phyloP scores from a whole-genome alignment of 1,284 basidiomycete genomes.

The Austroboletus niveus region DNA sequence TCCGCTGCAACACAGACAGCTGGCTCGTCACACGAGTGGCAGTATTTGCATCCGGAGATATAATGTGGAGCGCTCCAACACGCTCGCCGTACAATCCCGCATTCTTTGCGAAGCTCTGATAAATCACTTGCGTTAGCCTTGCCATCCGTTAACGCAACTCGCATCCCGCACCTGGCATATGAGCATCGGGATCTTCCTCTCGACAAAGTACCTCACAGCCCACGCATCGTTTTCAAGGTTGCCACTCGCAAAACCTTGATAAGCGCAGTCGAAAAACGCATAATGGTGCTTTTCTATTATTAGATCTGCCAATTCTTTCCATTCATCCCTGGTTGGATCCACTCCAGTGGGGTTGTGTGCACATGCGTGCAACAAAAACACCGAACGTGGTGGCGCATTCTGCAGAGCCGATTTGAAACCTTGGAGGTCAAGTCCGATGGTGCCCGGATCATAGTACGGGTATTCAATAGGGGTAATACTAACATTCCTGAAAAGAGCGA shows the following conservation, averaged over 20 bases:
- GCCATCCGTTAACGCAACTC: neutral
- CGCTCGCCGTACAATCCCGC: constrained; percentile 93
- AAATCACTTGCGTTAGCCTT: constrained; percentile 11
- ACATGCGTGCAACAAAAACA: constrained; percentile 90
- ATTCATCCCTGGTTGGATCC: constrained; percentile 89
- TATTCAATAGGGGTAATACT: constrained; percentile 81
- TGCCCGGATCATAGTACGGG: constrained; percentile 89
- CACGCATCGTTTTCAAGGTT: constrained; percentile 75
- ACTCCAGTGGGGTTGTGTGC: constrained; percentile 97
- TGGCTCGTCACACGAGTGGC: constrained; percentile 80
- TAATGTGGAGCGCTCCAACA: constrained; percentile 81
- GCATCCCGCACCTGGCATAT: constrained; percentile 75
- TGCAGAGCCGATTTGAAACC: constrained; percentile 70
- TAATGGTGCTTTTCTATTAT: constrained; percentile 80
- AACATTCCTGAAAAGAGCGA: constrained; percentile 84
- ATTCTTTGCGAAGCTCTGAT: constrained; percentile 93
- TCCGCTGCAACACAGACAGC: constrained; percentile 82
- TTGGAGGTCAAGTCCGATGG: constrained; percentile 83
- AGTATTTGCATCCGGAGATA: constrained; percentile 59
- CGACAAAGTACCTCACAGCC: constrained; percentile 77
- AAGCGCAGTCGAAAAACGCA: constrained; percentile 94
- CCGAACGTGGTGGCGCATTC: constrained; percentile 70
- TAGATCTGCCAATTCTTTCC: constrained; percentile 77
- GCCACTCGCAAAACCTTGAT: constrained; percentile 91
- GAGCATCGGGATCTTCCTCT: constrained; percentile 72